Conservation (phyloP, 805 yeast genomes). For the Helenozyma rhizophorensis region DNA sequence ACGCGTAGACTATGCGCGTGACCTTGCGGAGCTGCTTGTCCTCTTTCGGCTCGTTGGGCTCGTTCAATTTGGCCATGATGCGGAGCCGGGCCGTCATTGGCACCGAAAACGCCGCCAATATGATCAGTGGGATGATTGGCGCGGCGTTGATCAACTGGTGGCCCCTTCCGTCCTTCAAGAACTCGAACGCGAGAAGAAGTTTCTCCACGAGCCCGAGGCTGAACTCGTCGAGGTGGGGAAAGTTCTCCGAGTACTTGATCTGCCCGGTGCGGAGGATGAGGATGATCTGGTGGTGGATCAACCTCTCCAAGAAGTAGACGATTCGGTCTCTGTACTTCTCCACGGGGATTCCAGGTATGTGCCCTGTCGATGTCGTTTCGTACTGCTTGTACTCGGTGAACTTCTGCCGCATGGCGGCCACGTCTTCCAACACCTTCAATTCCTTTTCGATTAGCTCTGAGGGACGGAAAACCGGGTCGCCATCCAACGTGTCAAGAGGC, state of each 20-base stretch:
- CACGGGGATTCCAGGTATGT: conserved; percentile 9
- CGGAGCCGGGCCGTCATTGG: conserved; percentile 11
- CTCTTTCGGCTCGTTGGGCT: neutral
- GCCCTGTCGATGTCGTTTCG: neutral
- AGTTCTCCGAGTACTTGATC: conserved; percentile 7
- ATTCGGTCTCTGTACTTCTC: conserved; percentile 11
- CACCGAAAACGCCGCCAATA: conserved; percentile 13
- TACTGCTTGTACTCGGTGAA: neutral
- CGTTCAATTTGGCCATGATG: conserved; percentile 2
- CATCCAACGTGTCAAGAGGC: conserved; percentile 7
- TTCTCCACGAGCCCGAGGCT: conserved; percentile 8
- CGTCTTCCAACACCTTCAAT: conserved; percentile 3
- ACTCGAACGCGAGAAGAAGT: conserved; percentile 6
- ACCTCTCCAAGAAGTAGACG: conserved; percentile 11
- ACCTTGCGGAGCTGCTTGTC: conserved; percentile 3
- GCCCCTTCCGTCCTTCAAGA: conserved; percentile 9
- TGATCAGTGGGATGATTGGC: conserved; percentile 16
- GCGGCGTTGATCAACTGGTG: conserved; percentile 11
- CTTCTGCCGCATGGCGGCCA: neutral
- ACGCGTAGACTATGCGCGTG: conserved; percentile 2
- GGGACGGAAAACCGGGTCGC: conserved; percentile 12
- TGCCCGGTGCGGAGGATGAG: conserved; percentile 14
- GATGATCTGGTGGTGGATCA: conserved; percentile 10
- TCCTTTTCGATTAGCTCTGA: conserved; percentile 8
- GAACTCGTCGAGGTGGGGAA: conserved; percentile 6